Conservation (phyloP, 345 rosid genomes). For the Raphanus raphanistrum region DNA sequence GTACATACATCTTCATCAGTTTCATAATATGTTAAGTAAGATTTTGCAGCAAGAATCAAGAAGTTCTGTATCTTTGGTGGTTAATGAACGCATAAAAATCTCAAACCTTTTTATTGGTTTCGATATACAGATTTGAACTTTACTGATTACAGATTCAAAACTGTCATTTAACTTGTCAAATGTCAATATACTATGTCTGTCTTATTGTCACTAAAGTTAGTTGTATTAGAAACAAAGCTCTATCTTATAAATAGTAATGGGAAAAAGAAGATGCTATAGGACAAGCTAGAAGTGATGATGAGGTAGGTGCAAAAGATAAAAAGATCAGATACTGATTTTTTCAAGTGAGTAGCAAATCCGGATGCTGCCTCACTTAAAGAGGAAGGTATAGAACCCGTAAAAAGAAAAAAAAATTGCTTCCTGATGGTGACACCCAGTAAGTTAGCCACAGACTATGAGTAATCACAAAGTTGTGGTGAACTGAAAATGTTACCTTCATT, state of each 20-base stretch:
- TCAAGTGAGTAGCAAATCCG: slow-evolving; percentile 19
- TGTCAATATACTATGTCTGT: not conserved
- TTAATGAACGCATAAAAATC: not conserved
- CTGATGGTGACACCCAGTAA: not conserved
- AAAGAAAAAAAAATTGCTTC: not conserved
- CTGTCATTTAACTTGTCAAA: not conserved
- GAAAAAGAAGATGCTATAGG: slow-evolving; percentile 19
- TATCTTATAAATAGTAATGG: not conserved
- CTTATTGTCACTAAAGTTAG: not conserved
- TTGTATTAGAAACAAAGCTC: not conserved
- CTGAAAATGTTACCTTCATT: slow-evolving; percentile 16
- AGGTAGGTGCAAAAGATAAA: slow-evolving; percentile 29
- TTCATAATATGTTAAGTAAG: not conserved
- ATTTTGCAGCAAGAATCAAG: not conserved
- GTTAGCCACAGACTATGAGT: not conserved
- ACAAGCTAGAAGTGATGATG: slow-evolving; percentile 15
- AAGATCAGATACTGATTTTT: not conserved
- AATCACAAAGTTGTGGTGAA: slow-evolving; percentile 22
- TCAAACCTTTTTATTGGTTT: not conserved
- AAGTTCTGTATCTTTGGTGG: not conserved
- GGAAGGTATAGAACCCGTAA: slow-evolving; percentile 20
- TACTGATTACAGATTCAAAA: not conserved
- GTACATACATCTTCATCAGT: not conserved
- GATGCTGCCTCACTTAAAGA: not conserved
- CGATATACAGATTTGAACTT: not conserved